A percentile compares a stretch with the other conserved stretches of the same genome.
These are phyloP conservation scores for Amanita phalloides DNA, from an alignment of 768 basidiomycete genomes.

Conservation along the genomic window DNA sequence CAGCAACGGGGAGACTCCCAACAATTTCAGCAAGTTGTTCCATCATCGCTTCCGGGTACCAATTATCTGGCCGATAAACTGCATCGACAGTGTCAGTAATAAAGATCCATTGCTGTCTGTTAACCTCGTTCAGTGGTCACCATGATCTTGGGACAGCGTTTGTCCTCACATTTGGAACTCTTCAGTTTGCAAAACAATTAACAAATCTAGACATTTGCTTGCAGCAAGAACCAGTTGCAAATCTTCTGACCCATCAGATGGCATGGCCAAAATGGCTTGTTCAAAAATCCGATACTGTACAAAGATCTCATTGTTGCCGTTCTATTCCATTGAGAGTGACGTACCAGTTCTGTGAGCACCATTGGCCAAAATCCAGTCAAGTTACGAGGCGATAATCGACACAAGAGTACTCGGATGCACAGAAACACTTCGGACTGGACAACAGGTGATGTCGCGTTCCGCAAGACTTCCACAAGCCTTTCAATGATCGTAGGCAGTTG, in stretches of 20 bases:
- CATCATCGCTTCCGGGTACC: conserved; percentile 79
- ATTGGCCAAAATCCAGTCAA: conserved; percentile 96
- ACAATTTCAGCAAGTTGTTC: conserved; percentile 84
- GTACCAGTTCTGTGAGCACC: conserved; percentile 81
- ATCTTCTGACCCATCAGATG: conserved; percentile 78
- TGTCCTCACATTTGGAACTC: conserved; percentile 87
- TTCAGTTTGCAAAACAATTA: conserved; percentile 90
- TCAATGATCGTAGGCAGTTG: conserved; percentile 94
- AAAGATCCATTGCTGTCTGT: conserved; percentile 96
- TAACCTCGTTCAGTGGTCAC: background rate
- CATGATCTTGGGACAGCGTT: background rate
- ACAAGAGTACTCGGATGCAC: conserved; percentile 84
- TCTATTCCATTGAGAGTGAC: conserved; percentile 10
- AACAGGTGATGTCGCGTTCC: conserved; percentile 65
- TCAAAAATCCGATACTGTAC: conserved; percentile 84
- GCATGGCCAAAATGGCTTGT: conserved; percentile 56
- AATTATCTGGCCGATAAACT: conserved; percentile 75
- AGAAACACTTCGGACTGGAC: conserved; percentile 94
- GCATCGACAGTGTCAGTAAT: conserved; percentile 97
- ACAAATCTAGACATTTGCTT: conserved; percentile 87
- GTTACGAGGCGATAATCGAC: conserved; percentile 84
- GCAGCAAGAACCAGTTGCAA: conserved; percentile 77
- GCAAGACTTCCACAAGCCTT: conserved; percentile 87
- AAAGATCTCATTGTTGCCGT: background rate
- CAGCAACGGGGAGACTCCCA: conserved; percentile 48